These are phyloP conservation scores for Punctularia strigosozonata DNA, from an alignment of 768 basidiomycete species.

Conservation along the genomic window DNA sequence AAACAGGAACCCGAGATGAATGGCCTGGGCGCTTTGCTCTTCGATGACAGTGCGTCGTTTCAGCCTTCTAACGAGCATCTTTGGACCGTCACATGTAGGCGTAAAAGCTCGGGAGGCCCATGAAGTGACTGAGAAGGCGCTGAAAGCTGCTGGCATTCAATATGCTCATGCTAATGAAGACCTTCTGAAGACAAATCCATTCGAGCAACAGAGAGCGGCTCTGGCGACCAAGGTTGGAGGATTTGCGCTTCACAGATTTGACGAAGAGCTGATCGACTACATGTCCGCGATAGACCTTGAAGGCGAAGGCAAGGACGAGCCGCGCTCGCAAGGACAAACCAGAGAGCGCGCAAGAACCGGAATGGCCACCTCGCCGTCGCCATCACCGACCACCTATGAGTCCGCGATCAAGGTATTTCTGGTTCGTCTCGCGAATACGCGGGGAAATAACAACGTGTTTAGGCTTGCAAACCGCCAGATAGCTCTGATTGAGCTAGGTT, in stretches of 20 bases:
- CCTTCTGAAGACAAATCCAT: conserved; percentile 51
- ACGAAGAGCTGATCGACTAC: conserved; percentile 13
- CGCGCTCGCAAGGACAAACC: conserved; percentile 7
- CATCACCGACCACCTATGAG: conserved; percentile 39
- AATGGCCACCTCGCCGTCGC: conserved; percentile 56
- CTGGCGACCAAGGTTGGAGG: conserved; percentile 37
- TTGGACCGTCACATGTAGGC: conserved; percentile 25
- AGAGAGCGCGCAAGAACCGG: conserved; percentile 23
- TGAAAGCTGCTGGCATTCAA: conserved; percentile 49
- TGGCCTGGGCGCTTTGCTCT: conserved; percentile 52
- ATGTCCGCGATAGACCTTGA: conserved; percentile 9
- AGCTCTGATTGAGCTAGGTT: conserved; percentile 51
- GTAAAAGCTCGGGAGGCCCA: conserved; percentile 22
- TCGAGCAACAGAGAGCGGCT: conserved; percentile 54
- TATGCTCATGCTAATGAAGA: conserved; percentile 73
- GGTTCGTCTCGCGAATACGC: conserved; percentile 1
- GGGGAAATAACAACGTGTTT: not conserved
- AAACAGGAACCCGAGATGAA: conserved; percentile 32
- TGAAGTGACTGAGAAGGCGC: conserved; percentile 38
- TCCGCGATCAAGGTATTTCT: conserved; percentile 35
- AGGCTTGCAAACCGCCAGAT: conserved; percentile 45
- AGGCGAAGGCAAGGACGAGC: conserved; percentile 10
- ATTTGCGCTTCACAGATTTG: not conserved
- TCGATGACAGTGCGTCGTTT: conserved; percentile 48
- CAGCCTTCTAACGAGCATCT: not conserved